These are phyloP conservation scores for Caryocar brasiliense DNA, from an alignment of 441 rosid genomes.

Conservation along the genomic window DNA sequence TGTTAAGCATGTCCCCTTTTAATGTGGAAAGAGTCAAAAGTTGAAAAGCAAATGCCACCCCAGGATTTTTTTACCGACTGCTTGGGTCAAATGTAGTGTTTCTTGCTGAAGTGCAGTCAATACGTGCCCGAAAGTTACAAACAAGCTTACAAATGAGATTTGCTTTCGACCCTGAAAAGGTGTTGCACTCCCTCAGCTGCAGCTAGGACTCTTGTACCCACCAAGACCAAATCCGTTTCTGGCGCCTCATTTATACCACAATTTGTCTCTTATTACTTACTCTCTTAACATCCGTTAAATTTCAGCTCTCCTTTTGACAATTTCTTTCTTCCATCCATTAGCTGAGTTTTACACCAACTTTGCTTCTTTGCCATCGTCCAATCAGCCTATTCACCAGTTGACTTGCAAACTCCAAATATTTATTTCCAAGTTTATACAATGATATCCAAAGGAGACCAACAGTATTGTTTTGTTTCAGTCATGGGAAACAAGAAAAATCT, in stretches of 20 bases:
- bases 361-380: constrained; percentile 4
- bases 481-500: constrained; percentile 23
- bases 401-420: too few relatives aligned
- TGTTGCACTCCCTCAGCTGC: neutral
- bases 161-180: neutral
- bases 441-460: neutral
- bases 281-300: constrained; percentile 16
- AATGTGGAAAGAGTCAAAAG: too few relatives aligned
- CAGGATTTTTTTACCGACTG: too few relatives aligned
- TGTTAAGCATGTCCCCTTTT: too few relatives aligned
- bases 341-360: neutral
- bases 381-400: neutral
- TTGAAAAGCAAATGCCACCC: too few relatives aligned
- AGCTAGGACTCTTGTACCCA: neutral
- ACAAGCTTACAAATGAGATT: constrained; percentile 1
- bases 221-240: constrained; percentile 10
- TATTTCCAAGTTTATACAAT: too few relatives aligned
- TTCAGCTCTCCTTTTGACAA: neutral
- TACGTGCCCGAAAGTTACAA: too few relatives aligned
- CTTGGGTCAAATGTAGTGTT: too few relatives aligned
- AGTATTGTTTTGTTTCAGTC: neutral
- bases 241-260: constrained; percentile 11
- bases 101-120: too few relatives aligned
- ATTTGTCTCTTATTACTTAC: constrained; percentile 15
- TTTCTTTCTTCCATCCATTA: neutral